Evolutionary conservation across 495 filamentous ascomycete species (phyloP).

Genomic region (Platismatia glauca): DNA sequence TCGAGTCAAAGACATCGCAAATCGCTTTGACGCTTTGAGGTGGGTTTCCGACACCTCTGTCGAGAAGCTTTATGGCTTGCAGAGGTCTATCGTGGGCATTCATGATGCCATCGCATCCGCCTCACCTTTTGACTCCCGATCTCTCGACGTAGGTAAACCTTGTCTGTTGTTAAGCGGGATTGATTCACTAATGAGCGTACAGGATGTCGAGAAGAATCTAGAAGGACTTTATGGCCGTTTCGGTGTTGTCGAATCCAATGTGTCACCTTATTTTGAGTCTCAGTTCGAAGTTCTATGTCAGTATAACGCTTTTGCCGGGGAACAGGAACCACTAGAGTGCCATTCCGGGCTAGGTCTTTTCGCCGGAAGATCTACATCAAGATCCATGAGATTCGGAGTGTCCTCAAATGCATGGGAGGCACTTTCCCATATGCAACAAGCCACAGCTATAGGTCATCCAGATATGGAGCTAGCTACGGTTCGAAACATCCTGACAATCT

Average conservation of each 20-base stretch:
- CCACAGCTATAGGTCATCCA: conserved; percentile 4
- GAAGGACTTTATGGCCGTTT: conserved; percentile 20
- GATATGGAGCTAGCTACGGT: conserved; percentile 10
- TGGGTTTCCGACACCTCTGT: conserved; percentile 37
- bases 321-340: neutral
- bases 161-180: neutral
- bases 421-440: conserved; percentile 2
- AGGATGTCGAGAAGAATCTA: conserved; percentile 22
- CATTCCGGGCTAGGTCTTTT: conserved; percentile 10
- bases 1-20: conserved; percentile 59
- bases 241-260: conserved; percentile 1
- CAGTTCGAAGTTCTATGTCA: conserved; percentile 24
- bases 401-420: neutral
- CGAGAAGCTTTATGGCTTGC: conserved; percentile 33
- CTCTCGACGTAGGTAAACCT: neutral
- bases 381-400: conserved; percentile 1
- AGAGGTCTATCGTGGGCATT: conserved; percentile 31
- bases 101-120: neutral
- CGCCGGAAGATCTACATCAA: conserved; percentile 17
- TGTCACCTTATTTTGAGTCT: conserved; percentile 16
- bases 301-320: conserved; percentile 6
- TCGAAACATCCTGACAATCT: conserved; percentile 15
- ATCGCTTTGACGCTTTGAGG: conserved; percentile 58
- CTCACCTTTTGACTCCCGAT: neutral
- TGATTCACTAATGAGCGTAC: conserved; percentile 18